These are phyloP conservation scores for Fusarium pseudograminearum DNA, from an alignment of 2,329 filamentous ascomycete species.

Conservation along the genomic window DNA sequence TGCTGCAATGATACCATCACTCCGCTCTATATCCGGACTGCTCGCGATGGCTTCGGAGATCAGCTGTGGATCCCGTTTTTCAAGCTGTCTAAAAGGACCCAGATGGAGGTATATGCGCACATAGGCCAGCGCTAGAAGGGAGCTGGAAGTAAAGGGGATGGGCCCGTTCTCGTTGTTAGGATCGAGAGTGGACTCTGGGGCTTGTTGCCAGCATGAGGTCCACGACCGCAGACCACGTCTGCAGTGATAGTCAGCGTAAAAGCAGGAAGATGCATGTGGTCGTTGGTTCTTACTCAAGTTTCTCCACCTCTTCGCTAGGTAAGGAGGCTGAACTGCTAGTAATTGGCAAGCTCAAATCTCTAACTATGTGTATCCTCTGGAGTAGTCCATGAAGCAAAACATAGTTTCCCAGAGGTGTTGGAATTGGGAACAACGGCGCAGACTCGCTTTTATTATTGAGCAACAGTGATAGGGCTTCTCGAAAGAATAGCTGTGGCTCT, in stretches of 20 bases:
- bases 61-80: conserved; percentile 56
- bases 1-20: conserved; percentile 61
- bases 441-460: conserved; percentile 47
- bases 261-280: neutral
- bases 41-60: conserved; percentile 56
- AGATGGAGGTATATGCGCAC: conserved; percentile 60
- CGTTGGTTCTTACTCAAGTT: conserved; percentile 49
- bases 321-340: conserved; percentile 50
- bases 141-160: conserved; percentile 59
- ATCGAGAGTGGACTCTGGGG: conserved; percentile 55
- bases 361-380: conserved; percentile 55
- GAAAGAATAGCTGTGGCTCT: conserved; percentile 53
- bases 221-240: conserved; percentile 54
- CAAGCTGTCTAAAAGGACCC: conserved; percentile 57
- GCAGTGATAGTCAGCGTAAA: neutral
- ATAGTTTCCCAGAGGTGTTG: conserved; percentile 55
- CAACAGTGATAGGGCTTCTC: conserved; percentile 52
- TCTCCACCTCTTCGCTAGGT: conserved; percentile 53
- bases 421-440: conserved; percentile 47
- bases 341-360: conserved; percentile 53
- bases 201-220: conserved; percentile 56
- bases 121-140: conserved; percentile 55
- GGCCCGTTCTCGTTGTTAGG: conserved; percentile 57
- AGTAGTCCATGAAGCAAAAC: conserved; percentile 54
- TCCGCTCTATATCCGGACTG: conserved; percentile 58